phyloP scores from a whole-genome alignment of 176 grass and related monocot species.

The Carex littledalei region DNA sequence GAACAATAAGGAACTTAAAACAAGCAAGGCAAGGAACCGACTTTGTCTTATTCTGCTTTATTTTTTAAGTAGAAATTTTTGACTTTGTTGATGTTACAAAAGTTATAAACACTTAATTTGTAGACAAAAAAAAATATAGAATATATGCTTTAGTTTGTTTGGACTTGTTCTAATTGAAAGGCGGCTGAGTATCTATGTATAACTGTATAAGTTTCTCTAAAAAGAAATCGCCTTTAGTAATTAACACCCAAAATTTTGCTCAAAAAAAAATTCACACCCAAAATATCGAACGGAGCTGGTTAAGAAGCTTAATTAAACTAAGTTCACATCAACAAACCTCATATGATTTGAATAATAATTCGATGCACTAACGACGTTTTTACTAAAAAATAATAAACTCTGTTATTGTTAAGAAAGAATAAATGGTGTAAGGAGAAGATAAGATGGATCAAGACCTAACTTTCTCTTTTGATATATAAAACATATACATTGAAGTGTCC shows the following conservation, averaged over 20 bases:
- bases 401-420: neutral
- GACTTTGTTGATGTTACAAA: neutral
- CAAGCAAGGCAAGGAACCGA: neutral
- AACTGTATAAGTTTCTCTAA: neutral
- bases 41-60: neutral
- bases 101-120: neutral
- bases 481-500: slow-evolving; percentile 8
- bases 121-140: neutral
- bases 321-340: neutral
- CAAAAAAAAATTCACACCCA: neutral
- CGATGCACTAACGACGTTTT: neutral
- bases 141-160: neutral
- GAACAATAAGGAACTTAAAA: neutral
- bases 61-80: neutral
- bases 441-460: slow-evolving; percentile 27
- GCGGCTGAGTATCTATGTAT: neutral
- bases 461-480: slow-evolving; percentile 18
- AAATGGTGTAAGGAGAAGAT: neutral
- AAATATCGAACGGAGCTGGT: neutral
- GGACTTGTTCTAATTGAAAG: neutral
- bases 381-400: neutral
- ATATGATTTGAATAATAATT: neutral
- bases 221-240: neutral
- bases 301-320: neutral
- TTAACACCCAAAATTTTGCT: neutral